Evolutionary conservation across 2,329 filamentous ascomycete genomes (phyloP), one percentile per base, ranked within the genome.

Genomic region (Mariannaea elegans): DNA sequence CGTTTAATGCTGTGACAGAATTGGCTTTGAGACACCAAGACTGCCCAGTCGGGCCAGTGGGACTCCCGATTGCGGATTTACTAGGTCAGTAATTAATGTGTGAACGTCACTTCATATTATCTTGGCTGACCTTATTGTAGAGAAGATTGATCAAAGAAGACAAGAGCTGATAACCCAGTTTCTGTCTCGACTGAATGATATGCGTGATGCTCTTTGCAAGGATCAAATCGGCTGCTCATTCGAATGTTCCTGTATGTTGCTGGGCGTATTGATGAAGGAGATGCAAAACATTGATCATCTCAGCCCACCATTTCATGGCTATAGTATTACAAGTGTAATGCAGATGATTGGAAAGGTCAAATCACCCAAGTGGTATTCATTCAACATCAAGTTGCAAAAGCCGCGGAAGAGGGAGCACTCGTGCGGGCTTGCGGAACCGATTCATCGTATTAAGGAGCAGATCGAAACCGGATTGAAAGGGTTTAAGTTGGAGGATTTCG

Each of bases 231-330:
- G n/a, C 13, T 51, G 46, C 29, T 45, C 47, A 3, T 52, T 29
- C 13, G 48, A 58, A 36, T 58, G 56, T 14, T 58, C 56, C 19
- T 29, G 10, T 21, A 48, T 53, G 48, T 13, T 58, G 3, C 34
- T 58, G 1, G 48, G 56, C 19, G 23, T 18, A 1, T n/a, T 58
- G 42, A 36, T 27, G 19, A 58, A 44, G 8, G 18, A 42, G 24
- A 48, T 34, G 16, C 19, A 32, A 7, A 34, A 32, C 10, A 45
- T 56, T 18, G 29, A 14, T 23, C 38, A 23, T 16, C 54, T 45
- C 38, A 31, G 24, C 16, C 55, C 46, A 14, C 54, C 54, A 16
- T 57, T 27, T 21, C 13, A 29, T 18, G 46, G 46, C 23, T 45
- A 29, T 10, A 57, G 54, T 19, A 14, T 27, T 9, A 27, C 24